phyloP scores from a whole-genome alignment of 768 basidiomycete species.

The Leccinum imitatum region DNA sequence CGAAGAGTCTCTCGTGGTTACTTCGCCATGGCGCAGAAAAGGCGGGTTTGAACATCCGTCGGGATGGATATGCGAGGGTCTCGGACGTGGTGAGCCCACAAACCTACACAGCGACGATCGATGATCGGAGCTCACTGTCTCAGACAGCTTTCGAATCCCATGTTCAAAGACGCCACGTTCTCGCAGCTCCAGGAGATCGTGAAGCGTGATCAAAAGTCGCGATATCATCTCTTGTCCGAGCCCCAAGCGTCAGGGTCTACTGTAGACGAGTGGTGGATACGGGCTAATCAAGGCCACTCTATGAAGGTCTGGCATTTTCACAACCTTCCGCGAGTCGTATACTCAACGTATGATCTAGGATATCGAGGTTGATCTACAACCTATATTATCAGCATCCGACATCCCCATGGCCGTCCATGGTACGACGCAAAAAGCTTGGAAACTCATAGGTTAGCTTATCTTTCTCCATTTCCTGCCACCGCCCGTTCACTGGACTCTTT shows the following conservation, averaged over 20 bases:
- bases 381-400: constrained; percentile 55
- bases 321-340: neutral
- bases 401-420: constrained; percentile 86
- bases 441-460: constrained; percentile 53
- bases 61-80: constrained; percentile 85
- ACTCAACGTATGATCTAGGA: constrained; percentile 39
- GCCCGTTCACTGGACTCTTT: neutral
- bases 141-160: constrained; percentile 65
- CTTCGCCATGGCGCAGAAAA: constrained; percentile 86
- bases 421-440: constrained; percentile 69
- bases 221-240: constrained; percentile 61
- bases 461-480: neutral
- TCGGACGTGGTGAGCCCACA: constrained; percentile 72
- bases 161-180: constrained; percentile 60
- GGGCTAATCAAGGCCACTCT: constrained; percentile 90
- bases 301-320: constrained; percentile 52
- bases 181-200: constrained; percentile 61
- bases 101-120: neutral
- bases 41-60: constrained; percentile 71
- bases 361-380: constrained; percentile 63
- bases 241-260: constrained; percentile 33
- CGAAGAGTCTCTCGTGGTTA: constrained; percentile 88
- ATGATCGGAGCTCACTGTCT: constrained; percentile 4
- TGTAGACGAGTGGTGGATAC: constrained; percentile 72
- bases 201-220: constrained; percentile 60